These are phyloP conservation scores for Syncephalastrum contaminatum DNA, from an alignment of 371 early-diverging fungal species.

Conservation along the genomic window DNA sequence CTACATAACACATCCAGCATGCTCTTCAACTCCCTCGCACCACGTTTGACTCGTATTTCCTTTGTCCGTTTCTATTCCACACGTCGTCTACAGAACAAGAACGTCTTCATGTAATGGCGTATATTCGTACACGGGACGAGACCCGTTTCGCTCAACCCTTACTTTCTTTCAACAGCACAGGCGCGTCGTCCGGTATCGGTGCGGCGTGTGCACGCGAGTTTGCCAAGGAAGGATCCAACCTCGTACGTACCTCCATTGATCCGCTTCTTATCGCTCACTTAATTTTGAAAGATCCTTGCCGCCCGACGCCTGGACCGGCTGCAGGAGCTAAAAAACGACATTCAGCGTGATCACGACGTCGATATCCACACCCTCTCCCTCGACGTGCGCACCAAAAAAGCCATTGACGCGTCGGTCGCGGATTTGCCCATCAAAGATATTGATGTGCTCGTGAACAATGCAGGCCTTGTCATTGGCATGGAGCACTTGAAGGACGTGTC, in stretches of 20 bases:
- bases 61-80: slow-evolving; percentile 7
- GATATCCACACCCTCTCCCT: slow-evolving; percentile 61
- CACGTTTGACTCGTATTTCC: no score
- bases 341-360: slow-evolving; percentile 48
- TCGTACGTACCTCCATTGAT: slow-evolving; percentile 38
- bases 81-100: slow-evolving; percentile 12
- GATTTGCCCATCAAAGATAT: slow-evolving; percentile 50
- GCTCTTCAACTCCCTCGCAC: no score
- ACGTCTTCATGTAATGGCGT: slow-evolving; percentile 15
- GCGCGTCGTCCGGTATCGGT: slow-evolving; percentile 90
- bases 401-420: slow-evolving; percentile 55
- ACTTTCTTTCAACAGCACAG: slow-evolving; percentile 58
- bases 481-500: slow-evolving; percentile 70
- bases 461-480: slow-evolving; percentile 75
- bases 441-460: slow-evolving; percentile 48
- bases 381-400: slow-evolving; percentile 68
- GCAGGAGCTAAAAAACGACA: slow-evolving; percentile 51
- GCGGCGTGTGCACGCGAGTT: slow-evolving; percentile 83
- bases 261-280: background rate
- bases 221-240: slow-evolving; percentile 75
- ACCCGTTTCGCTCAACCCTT: no score
- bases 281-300: slow-evolving; percentile 56
- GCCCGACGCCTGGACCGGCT: slow-evolving; percentile 78
- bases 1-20: background rate
- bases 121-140: no score